Base-by-base conservation (phyloP, 306 rosid genomes). In the Rosa persica region DNA sequence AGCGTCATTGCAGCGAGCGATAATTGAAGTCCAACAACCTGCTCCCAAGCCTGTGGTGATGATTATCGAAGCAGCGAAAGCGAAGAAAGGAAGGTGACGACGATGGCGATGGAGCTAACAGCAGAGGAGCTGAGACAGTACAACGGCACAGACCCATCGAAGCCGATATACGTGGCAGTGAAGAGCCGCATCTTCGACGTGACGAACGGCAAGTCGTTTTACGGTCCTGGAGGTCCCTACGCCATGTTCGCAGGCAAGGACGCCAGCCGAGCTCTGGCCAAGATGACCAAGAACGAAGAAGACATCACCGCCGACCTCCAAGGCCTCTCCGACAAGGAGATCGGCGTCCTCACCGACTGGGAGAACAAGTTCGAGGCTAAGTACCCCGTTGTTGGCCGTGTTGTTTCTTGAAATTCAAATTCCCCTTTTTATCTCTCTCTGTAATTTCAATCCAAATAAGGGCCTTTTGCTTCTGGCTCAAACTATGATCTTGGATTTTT, bases 231-330 rank as follows among this genome's bases (percentile, higher is more conserved):
- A 0, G 99, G 98, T 3, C 58, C 99, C 22, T 95, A 95, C 86
- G 90, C 88, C 71, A 84, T 92, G 98, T 95, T 95, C 86, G 98
- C 98, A 34, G 99, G 98, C 62, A 92, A 89, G 74, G 99, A 95
- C 76, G 97, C 99, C 3, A 95, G 96, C 93, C 77, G 97, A 79
- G 99, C 99, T 75, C 89, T 95, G 44, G 98, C 93, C 51, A 92
- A 90, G 92, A 92, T 95, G 98, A 88, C 89, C 97, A 95, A 91
- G 86, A 89, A 85, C 83, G 97, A 91, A 13, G 93, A 89, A 5
- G 98, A 95, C 75, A 72, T 92, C 74, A 58, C 85, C 0, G 68
- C 97, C 44, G 75, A 89, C 76, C 88, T 94, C 78, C 90, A 92
- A 1, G 98, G 97, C 81, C 97, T 95, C 77, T 78, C 96, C 2